Evolutionary conservation across 306 rosid species (phyloP).

Genomic region (Carpinus fangiana): DNA sequence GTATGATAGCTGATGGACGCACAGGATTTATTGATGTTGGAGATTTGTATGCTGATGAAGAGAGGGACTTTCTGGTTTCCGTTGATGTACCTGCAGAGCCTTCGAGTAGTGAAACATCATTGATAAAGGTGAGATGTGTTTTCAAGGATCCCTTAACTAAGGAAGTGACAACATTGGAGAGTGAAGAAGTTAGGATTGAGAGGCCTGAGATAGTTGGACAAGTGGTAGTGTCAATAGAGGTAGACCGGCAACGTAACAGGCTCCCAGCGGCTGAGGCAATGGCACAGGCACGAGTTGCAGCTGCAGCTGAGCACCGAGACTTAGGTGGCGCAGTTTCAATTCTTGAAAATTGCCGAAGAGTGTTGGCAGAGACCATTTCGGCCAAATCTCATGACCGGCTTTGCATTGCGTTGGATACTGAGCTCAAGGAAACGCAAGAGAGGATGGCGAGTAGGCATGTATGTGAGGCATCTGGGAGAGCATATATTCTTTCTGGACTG

Average conservation of each 20-base stretch:
- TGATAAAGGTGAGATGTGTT: constrained; percentile 70
- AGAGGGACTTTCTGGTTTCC: constrained; percentile 90
- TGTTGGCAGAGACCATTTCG: constrained; percentile 57
- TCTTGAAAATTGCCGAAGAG: constrained; percentile 78
- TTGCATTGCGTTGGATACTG: constrained; percentile 89
- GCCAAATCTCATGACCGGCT: constrained; percentile 70
- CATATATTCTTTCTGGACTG: constrained; percentile 92
- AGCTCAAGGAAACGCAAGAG: constrained; percentile 96
- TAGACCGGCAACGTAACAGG: constrained; percentile 87
- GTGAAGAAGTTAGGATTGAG: constrained; percentile 72
- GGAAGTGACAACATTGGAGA: constrained; percentile 52
- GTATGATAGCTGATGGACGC: constrained; percentile 56
- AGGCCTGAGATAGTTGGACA: constrained; percentile 54
- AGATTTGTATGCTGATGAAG: constrained; percentile 93
- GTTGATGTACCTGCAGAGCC: constrained; percentile 65
- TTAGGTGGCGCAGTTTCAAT: constrained; percentile 61
- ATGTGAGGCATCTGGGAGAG: constrained; percentile 96
- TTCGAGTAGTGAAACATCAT: constrained; percentile 50
- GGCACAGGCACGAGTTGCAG: constrained; percentile 69
- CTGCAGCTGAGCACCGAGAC: constrained; percentile 72
- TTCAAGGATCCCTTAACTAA: constrained; percentile 83
- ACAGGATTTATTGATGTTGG: constrained; percentile 76
- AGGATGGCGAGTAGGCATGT: constrained; percentile 93
- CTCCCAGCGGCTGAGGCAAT: constrained; percentile 92
- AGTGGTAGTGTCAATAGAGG: constrained; percentile 76